Evolutionary conservation across 1,139 yeast genomes (phyloP), one percentile per base, ranked within the genome.

Genomic region (Protomyces inundatus): DNA sequence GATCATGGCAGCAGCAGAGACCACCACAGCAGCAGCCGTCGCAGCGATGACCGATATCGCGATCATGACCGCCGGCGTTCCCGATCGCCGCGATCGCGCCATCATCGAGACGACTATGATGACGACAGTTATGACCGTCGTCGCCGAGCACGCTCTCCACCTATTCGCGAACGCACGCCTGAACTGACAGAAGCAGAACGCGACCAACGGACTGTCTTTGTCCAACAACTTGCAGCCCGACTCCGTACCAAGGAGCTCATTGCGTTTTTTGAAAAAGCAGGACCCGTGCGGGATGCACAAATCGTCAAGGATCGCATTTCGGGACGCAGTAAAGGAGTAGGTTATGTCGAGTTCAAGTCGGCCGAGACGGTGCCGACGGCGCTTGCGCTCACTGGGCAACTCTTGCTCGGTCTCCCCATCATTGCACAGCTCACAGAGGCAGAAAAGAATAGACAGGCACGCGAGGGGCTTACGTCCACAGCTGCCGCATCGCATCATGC

Each of bases 201-300:
- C 14, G 78, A 75, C 64, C 68, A 71, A 52, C 69, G 78, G 16
- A 76, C 79, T 1, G 75, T 76, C 30, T 76, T 76, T 68, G 78
- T 76, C 1, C 77, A 73, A 64, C 79, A 76, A 60, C 68, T 76
- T 35, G 76, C 79, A 1, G 75, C 75, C 4, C 68, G 76, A 23
- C 65, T 76, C 36, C 68, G 75, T 12, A 70, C 76, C 0, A 68
- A 71, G 33, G 77, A 76, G 52, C 69, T 76, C 61, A 68, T 71
- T 23, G 72, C 71, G 37, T 76, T 76, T 67, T 76, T 76, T 61
- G 77, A 74, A 55, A 69, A 72, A 51, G 77, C 73, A 1, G 78
- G 77, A 3, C 69, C 71, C 3, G 77, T 76, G 7, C 69, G 71
- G 9, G 77, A 75, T 42, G 77, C 77, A 4, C 73, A 76, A n/a